Base-by-base conservation (phyloP, 192 early-diverging fungal species). In the Rhizophagus prolifer region DNA sequence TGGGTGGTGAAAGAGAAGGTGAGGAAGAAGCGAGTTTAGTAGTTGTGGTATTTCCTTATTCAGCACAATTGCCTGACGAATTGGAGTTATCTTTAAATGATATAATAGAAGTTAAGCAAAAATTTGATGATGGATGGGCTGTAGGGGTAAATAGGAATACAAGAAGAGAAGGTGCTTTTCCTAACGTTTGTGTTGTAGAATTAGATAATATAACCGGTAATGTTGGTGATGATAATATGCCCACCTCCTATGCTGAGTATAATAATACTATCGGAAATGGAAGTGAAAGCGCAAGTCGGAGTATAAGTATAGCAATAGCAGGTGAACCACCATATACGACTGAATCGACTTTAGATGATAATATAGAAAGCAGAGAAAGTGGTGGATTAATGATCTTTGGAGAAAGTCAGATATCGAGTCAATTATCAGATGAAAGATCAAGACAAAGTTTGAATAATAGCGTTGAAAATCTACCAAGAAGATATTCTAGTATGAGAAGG, bases 101-200 rank as follows among this genome's bases (percentile, higher is more conserved):
- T 77, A 86, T 90, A 73, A 88, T 96, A 9, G 88, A 86, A 34
- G 69, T 95, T 23, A 85, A 88, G 19, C 84, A 88, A 78, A 86
- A 86, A 25, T 96, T 94, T 84, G 94, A 95, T 77, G 95, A 96
- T 79, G 95, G 95, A 9, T 96, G 95, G 95, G 95, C 92, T 26
- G 85, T 95, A 3, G 95, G 95, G 30, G 82, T 89, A 70, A 95
- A 95, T 82, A 78, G 89, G 75, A 87, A 84, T 58, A 92, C 93
- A 4, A 86, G 88, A 1, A 47, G 79, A 47, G 88, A 90, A 67
- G 95, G 95, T 16, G 93, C 92, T 0, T 96, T 96, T 88, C 95
- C 95, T 13, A 74, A 94, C 4, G 92, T 93, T 36, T 96, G 95
- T 76, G 86, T 96, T 54, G 16, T 1, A 54, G 50, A 19, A 54